These are phyloP conservation scores for Solanum chiquidenum DNA, from an alignment of 257 asterid species.

Conservation along the genomic window DNA sequence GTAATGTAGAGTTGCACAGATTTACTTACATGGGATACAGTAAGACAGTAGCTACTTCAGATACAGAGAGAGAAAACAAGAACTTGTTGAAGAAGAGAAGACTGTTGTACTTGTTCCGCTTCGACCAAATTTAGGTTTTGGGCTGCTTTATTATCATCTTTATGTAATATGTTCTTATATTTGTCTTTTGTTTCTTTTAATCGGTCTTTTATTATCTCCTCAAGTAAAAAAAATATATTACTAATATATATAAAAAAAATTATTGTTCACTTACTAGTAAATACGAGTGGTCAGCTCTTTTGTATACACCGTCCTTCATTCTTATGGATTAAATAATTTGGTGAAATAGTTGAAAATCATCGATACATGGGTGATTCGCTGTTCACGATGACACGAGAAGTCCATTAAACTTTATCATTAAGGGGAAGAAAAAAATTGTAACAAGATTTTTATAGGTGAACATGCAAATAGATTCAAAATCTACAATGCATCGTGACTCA, in stretches of 20 bases:
- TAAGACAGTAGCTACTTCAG: neutral
- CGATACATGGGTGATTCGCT: too few species aligned
- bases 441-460: too few species aligned
- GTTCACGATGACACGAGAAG: too few species aligned
- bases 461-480: too few species aligned
- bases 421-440: too few species aligned
- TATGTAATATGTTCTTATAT: neutral
- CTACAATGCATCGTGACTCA: neutral
- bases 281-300: neutral
- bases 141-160: neutral
- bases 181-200: neutral
- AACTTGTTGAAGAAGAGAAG: neutral
- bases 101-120: neutral
- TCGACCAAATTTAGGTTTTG: conserved; percentile 1
- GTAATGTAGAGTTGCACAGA: neutral
- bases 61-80: neutral
- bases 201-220: neutral
- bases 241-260: neutral
- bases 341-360: too few species aligned
- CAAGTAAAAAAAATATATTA: neutral
- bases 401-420: neutral
- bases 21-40: neutral
- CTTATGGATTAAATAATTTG: too few species aligned
- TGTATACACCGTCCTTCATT: too few species aligned
- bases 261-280: neutral